Conservation (phyloP, 495 filamentous ascomycete genomes). For the Echria macrotheca region DNA sequence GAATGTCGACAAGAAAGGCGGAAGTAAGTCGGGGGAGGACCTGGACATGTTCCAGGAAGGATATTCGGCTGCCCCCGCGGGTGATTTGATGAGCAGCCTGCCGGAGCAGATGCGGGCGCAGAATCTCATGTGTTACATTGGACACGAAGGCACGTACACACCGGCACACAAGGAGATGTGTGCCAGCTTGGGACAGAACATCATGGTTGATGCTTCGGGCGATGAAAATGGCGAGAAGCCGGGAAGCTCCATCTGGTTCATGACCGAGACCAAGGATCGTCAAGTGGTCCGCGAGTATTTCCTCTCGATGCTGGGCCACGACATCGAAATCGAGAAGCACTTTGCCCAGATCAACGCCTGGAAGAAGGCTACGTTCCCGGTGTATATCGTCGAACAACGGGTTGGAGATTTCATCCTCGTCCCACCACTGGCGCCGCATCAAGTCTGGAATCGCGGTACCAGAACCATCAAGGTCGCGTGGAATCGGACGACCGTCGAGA, state of each 20-base stretch:
- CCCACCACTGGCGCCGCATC: conserved; percentile 93
- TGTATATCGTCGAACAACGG: conserved; percentile 87
- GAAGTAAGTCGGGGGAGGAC: conserved; percentile 40
- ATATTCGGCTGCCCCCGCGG: conserved; percentile 45
- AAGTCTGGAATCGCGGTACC: conserved; percentile 97
- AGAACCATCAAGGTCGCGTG: conserved; percentile 95
- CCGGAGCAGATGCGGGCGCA: conserved; percentile 79
- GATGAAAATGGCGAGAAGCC: conserved; percentile 64
- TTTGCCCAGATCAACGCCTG: conserved; percentile 92
- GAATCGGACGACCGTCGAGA: conserved; percentile 95
- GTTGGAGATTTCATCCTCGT: conserved; percentile 94
- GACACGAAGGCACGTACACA: conserved; percentile 95
- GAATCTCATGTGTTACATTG: conserved; percentile 97
- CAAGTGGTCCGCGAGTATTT: conserved; percentile 87
- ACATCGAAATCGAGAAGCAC: conserved; percentile 92
- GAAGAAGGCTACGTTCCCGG: conserved; percentile 85
- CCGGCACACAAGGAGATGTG: conserved; percentile 98
- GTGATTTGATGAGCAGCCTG: conserved; percentile 93
- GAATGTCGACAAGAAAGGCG: conserved; percentile 45
- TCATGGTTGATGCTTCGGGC: conserved; percentile 90
- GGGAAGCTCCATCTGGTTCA: conserved; percentile 94
- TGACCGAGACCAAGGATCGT: conserved; percentile 90
- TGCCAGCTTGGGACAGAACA: conserved; percentile 88
- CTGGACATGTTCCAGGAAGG: conserved; percentile 45
- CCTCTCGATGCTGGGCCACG: conserved; percentile 82